Percentiles rank a stretch among this genome's conserved stretches.
These are phyloP conservation scores for Mycogone perniciosa DNA, from an alignment of 2,329 filamentous ascomycete genomes.

Conservation along the genomic window DNA sequence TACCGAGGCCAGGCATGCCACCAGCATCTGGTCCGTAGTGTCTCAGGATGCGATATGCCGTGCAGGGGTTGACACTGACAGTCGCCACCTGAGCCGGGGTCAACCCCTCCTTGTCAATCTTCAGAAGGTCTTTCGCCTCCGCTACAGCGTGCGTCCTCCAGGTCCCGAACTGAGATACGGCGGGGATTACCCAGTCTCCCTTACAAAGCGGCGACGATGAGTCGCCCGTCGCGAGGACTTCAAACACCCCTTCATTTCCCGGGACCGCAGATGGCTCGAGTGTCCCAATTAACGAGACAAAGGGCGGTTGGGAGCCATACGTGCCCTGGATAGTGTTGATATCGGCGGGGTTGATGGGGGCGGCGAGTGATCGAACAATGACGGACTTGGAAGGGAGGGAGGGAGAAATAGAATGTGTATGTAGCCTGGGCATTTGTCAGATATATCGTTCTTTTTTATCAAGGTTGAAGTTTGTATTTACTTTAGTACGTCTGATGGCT, in stretches of 20 bases:
- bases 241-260: conserved; percentile 90
- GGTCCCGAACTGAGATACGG: conserved; percentile 75
- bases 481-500: conserved; percentile 65
- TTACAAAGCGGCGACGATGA: conserved; percentile 48
- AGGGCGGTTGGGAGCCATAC: conserved; percentile 78
- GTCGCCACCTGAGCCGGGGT: conserved; percentile 76
- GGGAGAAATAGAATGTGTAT: conserved; percentile 71
- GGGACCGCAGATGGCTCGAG: conserved; percentile 67
- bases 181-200: conserved; percentile 94
- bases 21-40: conserved; percentile 58
- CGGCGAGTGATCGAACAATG: conserved; percentile 80
- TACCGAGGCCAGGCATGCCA: conserved; percentile 38
- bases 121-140: conserved; percentile 52
- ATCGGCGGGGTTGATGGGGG: conserved; percentile 94
- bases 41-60: conserved; percentile 86
- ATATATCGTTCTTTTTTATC: too few species aligned
- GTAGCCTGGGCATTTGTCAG: conserved; percentile 42
- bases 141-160: conserved; percentile 87
- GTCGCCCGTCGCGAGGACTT: conserved; percentile 68
- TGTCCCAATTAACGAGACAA: conserved; percentile 72
- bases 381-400: conserved; percentile 57
- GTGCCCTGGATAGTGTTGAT: conserved; percentile 97
- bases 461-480: conserved; percentile 25
- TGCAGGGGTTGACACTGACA: conserved; percentile 87
- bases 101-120: conserved; percentile 65